Evolutionary conservation across 1,139 yeast species (phyloP).

Genomic region (Pichiaceae sp.): DNA sequence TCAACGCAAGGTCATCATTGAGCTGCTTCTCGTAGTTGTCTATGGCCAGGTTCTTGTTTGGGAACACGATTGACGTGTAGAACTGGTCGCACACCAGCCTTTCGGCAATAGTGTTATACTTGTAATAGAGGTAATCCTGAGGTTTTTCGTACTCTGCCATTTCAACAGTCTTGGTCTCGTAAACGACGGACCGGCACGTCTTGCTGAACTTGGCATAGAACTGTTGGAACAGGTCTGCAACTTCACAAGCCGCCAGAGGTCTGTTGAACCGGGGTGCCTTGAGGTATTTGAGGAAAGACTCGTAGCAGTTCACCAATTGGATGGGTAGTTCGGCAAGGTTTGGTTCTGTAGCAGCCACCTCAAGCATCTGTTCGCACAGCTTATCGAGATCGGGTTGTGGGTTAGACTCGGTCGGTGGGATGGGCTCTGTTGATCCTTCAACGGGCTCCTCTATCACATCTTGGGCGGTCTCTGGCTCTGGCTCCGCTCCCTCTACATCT

Average conservation of each 20-base stretch:
- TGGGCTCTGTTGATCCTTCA: constrained; percentile 6
- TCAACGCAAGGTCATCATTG: constrained; percentile 17
- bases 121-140: constrained; percentile 18
- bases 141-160: constrained; percentile 21
- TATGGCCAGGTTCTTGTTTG: constrained; percentile 18
- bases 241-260: constrained; percentile 44
- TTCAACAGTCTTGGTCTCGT: constrained; percentile 10
- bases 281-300: constrained; percentile 37
- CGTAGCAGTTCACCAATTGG: constrained; percentile 26
- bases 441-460: too few species aligned
- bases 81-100: constrained; percentile 31
- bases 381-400: background rate
- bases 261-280: constrained; percentile 47
- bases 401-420: constrained; percentile 6
- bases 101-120: constrained; percentile 30
- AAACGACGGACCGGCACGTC: constrained; percentile 18
- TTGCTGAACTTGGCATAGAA: constrained; percentile 34
- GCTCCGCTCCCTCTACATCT: too few species aligned
- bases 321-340: constrained; percentile 24
- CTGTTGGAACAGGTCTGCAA: constrained; percentile 43
- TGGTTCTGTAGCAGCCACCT: constrained; percentile 10
- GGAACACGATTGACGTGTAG: constrained; percentile 30
- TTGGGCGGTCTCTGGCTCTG: too few species aligned
- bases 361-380: background rate
- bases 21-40: constrained; percentile 21